Evolutionary conservation across 2,329 filamentous ascomycete species (phyloP), one percentile per base, ranked within the genome.

Genomic region (Fusarium sp.): DNA sequence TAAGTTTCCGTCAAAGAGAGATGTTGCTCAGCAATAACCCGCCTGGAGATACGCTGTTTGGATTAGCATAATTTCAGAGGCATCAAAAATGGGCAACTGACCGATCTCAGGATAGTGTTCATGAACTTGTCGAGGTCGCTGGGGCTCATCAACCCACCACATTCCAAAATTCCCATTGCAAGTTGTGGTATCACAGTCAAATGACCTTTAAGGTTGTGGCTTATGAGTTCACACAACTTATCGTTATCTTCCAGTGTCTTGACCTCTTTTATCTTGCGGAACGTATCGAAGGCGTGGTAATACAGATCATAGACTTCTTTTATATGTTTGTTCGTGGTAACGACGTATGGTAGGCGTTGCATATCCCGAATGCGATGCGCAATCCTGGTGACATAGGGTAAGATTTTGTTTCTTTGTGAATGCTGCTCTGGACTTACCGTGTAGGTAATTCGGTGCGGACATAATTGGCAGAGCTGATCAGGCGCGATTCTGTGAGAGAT

Each of bases 11-110:
- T 97, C 19, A 99, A 86, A 12, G 96, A 94, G 39, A 99, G 89
- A 77, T 99, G 96, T 76, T 99, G 96, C 80, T 99, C 96, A 34
- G 96, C 96, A 77, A 99, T 99, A 71, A 98, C 96, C 67, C 97
- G 90, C 63, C 96, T 90, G 45, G 94, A 98, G 73, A 99, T 99
- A 63, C 96, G 89, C 92, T 96, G 42, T 30, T 12, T 21, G 39
- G 41, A 23, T 65, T 34, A 62, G 44, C 39, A 41, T 7, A 30
- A 19, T 12, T n/a, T 21, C 28, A 19, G 4, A 43, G 21, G 30
- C 16, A 21, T 7, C 12, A n/a, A 16, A 14, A 5, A 28, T 41
- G 28, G 25, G 7, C n/a, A 52, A 78, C 89, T 76, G 85, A 96
- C 93, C 65, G 95, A 96, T 84, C 93, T 88, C 57, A 99, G 82